Conservation (phyloP, 352 stramenopile genomes). For the Blastocystis sp. region DNA sequence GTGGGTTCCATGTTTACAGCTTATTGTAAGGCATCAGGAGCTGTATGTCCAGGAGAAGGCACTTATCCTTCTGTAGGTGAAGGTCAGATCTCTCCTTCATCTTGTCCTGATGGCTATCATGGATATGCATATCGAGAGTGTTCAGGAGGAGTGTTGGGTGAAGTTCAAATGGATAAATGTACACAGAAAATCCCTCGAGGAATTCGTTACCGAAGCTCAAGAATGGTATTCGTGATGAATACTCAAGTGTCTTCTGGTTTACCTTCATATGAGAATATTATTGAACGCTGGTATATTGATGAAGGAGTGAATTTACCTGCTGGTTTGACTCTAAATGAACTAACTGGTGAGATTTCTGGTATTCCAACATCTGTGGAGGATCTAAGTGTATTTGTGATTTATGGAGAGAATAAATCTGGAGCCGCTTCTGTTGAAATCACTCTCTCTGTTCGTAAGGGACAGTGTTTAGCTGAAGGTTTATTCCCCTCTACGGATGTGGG, state of each 20-base stretch:
- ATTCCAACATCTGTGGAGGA: not conserved
- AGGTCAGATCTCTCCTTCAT: slow-evolving; percentile 35
- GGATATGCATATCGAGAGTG: slow-evolving; percentile 44
- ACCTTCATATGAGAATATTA: not conserved
- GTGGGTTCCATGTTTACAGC: not conserved
- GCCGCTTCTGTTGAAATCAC: not conserved
- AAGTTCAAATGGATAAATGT: slow-evolving; percentile 25
- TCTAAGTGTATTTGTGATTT: not conserved
- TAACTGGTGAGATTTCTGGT: slow-evolving; percentile 1
- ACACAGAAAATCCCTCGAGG: not conserved
- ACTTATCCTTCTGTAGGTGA: slow-evolving; percentile 15
- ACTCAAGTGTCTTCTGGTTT: not conserved
- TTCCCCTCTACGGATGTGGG: not conserved
- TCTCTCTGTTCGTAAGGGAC: not conserved
- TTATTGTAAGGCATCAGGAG: slow-evolving; percentile 17
- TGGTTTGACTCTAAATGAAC: slow-evolving; percentile 14
- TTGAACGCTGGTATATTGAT: slow-evolving; percentile 8
- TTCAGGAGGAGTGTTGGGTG: not conserved
- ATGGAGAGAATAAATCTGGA: not conserved
- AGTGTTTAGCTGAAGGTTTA: not conserved
- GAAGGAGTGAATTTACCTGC: not conserved
- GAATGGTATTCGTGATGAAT: not conserved
- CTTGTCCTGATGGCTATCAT: not conserved
- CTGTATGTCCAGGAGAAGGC: not conserved
- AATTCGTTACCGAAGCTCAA: not conserved